A percentile compares a stretch with the other conserved stretches of the same genome.
These are phyloP conservation scores for Neurospora sublineolata DNA, from an alignment of 495 filamentous ascomycete genomes.

Conservation along the genomic window DNA sequence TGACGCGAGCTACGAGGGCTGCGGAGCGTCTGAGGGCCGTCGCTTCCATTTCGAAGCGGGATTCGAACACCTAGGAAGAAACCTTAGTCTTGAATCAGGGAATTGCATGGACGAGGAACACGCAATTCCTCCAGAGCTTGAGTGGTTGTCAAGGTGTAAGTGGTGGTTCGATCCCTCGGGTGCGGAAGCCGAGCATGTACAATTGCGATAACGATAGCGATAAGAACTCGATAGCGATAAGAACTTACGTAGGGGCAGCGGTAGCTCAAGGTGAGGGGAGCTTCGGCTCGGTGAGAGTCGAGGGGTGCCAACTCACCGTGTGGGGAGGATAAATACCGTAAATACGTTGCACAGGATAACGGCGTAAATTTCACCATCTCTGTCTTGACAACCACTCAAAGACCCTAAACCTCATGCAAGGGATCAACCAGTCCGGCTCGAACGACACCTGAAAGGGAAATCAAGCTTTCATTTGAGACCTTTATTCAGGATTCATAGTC, in stretches of 20 bases:
- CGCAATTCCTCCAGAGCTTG: constrained; percentile 1
- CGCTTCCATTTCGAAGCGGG: constrained; percentile 17
- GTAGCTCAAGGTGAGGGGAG: not conserved
- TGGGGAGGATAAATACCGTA: not conserved
- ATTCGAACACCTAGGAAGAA: not conserved
- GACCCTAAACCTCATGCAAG: not conserved
- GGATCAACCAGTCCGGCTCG: not conserved
- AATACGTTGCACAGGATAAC: not conserved
- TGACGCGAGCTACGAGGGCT: constrained; percentile 6
- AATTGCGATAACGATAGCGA: constrained; percentile 2
- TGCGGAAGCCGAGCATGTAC: not conserved
- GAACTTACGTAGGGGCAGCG: not conserved
- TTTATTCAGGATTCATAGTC: not conserved
- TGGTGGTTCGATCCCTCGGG: constrained; percentile 7
- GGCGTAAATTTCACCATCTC: not conserved
- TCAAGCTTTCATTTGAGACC: not conserved
- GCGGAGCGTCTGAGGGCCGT: constrained; percentile 11
- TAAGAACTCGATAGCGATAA: not conserved
- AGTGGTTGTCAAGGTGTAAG: not conserved
- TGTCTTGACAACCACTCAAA: not conserved
- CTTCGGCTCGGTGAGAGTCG: not conserved
- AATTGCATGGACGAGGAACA: not conserved
- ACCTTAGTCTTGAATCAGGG: not conserved
- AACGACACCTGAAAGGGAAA: not conserved
- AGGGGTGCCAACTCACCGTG: not conserved